Percentiles rank a stretch among this genome's conserved stretches.
These are phyloP conservation scores for Hypomyces rosellus DNA, from an alignment of 2,329 filamentous ascomycete species.

Conservation along the genomic window DNA sequence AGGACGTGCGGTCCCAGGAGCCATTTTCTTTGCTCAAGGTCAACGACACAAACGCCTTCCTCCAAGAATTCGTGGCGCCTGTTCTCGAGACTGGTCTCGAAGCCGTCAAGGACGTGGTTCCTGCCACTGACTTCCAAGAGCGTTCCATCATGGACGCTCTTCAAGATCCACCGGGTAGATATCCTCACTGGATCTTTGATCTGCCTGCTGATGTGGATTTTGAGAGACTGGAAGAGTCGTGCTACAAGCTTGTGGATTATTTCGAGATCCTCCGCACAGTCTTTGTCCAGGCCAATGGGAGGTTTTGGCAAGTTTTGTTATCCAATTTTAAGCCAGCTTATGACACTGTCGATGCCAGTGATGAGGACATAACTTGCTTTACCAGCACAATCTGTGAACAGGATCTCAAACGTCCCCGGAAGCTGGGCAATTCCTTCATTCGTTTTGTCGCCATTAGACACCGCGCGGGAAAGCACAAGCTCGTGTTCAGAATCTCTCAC, in stretches of 20 bases:
- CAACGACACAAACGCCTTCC: not conserved
- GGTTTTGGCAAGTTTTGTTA: slow-evolving; percentile 9
- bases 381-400: not conserved
- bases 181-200: slow-evolving; percentile 8
- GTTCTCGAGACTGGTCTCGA: not conserved
- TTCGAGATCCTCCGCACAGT: slow-evolving; percentile 7
- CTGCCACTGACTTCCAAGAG: slow-evolving; percentile 6
- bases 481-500: slow-evolving; percentile 9
- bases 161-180: slow-evolving; percentile 5
- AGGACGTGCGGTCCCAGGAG: not conserved
- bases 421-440: slow-evolving; percentile 3
- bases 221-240: not conserved
- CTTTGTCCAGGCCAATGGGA: slow-evolving; percentile 3
- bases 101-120: slow-evolving; percentile 1
- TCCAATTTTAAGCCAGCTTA: not conserved
- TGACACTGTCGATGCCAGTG: slow-evolving; percentile 2
- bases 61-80: slow-evolving; percentile 2
- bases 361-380: slow-evolving; percentile 1
- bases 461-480: slow-evolving; percentile 2
- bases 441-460: slow-evolving; percentile 2
- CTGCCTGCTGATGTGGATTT: slow-evolving; percentile 4
- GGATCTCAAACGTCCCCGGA: slow-evolving; percentile 4
- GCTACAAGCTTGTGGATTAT: not conserved
- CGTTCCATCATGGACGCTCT: slow-evolving; percentile 4
- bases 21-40: slow-evolving; percentile 2